Percentiles rank a stretch among this genome's conserved stretches.
phyloP scores from a whole-genome alignment of 129 eudicot genomes.

The Scalesia atractyloides region DNA sequence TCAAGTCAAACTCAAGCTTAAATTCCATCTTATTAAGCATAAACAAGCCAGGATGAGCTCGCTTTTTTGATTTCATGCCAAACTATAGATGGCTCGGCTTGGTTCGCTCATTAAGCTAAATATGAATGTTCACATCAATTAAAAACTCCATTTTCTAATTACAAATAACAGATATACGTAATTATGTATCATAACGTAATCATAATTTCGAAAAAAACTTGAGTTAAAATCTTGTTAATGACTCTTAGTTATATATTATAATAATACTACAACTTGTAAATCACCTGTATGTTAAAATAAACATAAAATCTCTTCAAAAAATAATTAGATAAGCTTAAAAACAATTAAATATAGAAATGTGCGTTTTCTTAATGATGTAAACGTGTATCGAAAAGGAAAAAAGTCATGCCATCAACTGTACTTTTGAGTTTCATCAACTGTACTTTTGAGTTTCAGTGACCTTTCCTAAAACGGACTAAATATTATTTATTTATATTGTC shows the following conservation, averaged over 20 bases:
- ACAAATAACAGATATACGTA: background rate
- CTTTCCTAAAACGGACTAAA: constrained; percentile 34
- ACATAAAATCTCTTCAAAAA: background rate
- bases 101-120: background rate
- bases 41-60: too few relatives aligned
- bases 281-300: background rate
- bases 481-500: constrained; percentile 19
- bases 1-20: too few relatives aligned
- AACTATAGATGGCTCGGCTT: background rate
- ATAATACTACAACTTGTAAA: background rate
- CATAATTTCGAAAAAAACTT: background rate
- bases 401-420: background rate
- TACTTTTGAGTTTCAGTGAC: constrained; percentile 15
- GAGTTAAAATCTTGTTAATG: background rate
- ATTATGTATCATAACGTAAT: background rate
- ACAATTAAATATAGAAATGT: background rate
- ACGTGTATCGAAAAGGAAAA: background rate
- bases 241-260: background rate
- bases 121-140: background rate
- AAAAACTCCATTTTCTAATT: background rate
- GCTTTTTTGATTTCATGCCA: background rate
- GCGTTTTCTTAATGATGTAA: background rate
- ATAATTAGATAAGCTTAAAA: background rate
- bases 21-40: too few relatives aligned
- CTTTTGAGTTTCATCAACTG: too few relatives aligned